Evolutionary conservation across 164 flowering plant species (phyloP), one percentile per base, ranked within the genome.

Genomic region (Chimonanthus salicifolius): DNA sequence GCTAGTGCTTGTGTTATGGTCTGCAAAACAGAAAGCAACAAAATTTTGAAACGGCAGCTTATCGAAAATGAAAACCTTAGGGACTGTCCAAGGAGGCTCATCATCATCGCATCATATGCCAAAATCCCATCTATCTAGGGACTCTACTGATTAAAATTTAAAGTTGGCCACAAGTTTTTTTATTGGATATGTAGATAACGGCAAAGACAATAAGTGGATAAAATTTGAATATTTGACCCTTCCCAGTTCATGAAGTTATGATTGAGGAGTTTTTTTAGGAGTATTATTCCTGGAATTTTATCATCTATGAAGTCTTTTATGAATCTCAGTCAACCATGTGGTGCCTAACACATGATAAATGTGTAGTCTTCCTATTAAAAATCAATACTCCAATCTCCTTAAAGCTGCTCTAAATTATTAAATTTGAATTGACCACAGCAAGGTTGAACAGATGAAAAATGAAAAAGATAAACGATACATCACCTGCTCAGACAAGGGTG

Each of bases 401-500:
- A 3, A 16, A 54, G 10, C 16, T 11, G 60, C 16, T 11, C 10
- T 11, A 54, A 16, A 54, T 54, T 54, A 10, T 16, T 7, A 54
- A 16, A 16, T 16, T 13, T 13, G 16, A 1, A 60, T 5, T 44
- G 4, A 33, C 16, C 6, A 1, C 6, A 9, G 3, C 16, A 43
- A 43, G 33, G 4, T 10, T 16, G 18, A 6, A 47, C 9, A 48
- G 18, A 5, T 5, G n/a, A 51, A 9, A 50, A 20, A 20, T 45
- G 58, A 6, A 8, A 33, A 33, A 20, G 47, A 70, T 16, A 18
- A 33, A 18, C 10, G 10, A 21, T 46, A 47, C 21, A 48, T 73
- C 74, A 87, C 92, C 88, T 88, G 92, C 82, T 88, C 92, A 70
- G 90, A 85, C 69, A 89, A 80, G 16, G 90, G 84, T 49, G 85